These are phyloP conservation scores for Lodderomyces margitis DNA, from an alignment of 1,139 yeast species.

Conservation along the genomic window DNA sequence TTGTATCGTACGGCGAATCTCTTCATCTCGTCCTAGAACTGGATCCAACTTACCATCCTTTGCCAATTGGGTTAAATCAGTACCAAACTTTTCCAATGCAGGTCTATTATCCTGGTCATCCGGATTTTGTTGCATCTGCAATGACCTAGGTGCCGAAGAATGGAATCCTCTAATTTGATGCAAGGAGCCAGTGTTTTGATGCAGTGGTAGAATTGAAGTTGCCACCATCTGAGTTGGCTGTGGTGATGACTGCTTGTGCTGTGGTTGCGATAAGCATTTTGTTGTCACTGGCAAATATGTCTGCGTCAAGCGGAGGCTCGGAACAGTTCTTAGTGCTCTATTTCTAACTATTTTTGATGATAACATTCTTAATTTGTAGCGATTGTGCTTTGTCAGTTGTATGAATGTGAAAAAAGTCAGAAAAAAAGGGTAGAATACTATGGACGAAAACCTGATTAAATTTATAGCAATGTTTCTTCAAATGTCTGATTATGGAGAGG, in stretches of 20 bases:
- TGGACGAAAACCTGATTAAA: neutral
- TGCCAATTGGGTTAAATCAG: conserved; percentile 83
- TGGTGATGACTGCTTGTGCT: neutral
- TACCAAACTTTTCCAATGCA: conserved; percentile 84
- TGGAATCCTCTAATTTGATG: conserved; percentile 18
- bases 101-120: conserved; percentile 60
- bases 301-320: conserved; percentile 2
- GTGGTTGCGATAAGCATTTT: conserved; percentile 4
- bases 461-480: conserved; percentile 1
- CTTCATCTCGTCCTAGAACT: conserved; percentile 95
- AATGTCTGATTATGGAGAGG: neutral
- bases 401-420: neutral
- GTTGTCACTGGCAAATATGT: conserved; percentile 7
- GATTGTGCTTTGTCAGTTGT: neutral
- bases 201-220: neutral
- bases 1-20: conserved; percentile 88
- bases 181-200: neutral
- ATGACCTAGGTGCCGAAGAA: conserved; percentile 16
- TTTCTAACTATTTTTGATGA: conserved; percentile 9
- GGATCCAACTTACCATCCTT: conserved; percentile 91
- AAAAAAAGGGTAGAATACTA: no score
- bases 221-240: neutral
- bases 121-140: conserved; percentile 44
- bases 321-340: conserved; percentile 6
- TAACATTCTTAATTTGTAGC: conserved; percentile 6